These are phyloP conservation scores for Plasmopara viticola DNA, from an alignment of 352 stramenopile species.

Conservation along the genomic window DNA sequence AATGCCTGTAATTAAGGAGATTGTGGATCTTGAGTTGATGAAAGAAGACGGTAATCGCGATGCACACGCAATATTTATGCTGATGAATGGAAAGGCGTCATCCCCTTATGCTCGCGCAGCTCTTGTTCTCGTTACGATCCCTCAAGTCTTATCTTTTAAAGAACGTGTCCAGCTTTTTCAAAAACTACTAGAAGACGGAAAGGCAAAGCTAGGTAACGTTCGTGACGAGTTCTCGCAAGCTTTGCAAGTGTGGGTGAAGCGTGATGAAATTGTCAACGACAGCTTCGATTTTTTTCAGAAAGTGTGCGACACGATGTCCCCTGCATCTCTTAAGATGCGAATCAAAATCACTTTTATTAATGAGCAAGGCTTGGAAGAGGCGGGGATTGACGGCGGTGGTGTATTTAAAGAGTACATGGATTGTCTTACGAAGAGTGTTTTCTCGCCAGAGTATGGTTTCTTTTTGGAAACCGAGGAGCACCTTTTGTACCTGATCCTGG, in stretches of 20 bases:
- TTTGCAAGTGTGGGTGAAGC: slow-evolving; percentile 58
- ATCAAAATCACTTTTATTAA: slow-evolving; percentile 92
- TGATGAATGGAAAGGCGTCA: slow-evolving; percentile 31
- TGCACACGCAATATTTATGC: slow-evolving; percentile 38
- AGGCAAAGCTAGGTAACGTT: slow-evolving; percentile 33
- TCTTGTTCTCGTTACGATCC: slow-evolving; percentile 62
- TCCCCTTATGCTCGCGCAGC: slow-evolving; percentile 38
- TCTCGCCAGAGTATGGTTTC: slow-evolving; percentile 67
- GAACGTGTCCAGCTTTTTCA: slow-evolving; percentile 73
- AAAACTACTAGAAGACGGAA: slow-evolving; percentile 61
- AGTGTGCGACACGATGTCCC: slow-evolving; percentile 46
- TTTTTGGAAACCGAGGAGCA: slow-evolving; percentile 83
- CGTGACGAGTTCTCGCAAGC: slow-evolving; percentile 54
- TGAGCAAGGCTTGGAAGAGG: slow-evolving; percentile 90
- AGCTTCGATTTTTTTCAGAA: slow-evolving; percentile 81
- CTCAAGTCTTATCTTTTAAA: slow-evolving; percentile 74
- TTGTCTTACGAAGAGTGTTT: slow-evolving; percentile 84
- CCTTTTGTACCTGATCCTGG: slow-evolving; percentile 93
- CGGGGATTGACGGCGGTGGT: slow-evolving; percentile 94
- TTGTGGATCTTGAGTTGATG: slow-evolving; percentile 56
- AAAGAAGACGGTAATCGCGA: slow-evolving; percentile 42
- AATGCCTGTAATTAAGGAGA: slow-evolving; percentile 60
- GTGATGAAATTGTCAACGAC: slow-evolving; percentile 86
- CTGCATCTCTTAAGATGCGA: slow-evolving; percentile 70
- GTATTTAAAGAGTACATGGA: slow-evolving; percentile 98